phyloP scores from a whole-genome alignment of 768 basidiomycete genomes.

The Krasilnikovozyma curviuscula region DNA sequence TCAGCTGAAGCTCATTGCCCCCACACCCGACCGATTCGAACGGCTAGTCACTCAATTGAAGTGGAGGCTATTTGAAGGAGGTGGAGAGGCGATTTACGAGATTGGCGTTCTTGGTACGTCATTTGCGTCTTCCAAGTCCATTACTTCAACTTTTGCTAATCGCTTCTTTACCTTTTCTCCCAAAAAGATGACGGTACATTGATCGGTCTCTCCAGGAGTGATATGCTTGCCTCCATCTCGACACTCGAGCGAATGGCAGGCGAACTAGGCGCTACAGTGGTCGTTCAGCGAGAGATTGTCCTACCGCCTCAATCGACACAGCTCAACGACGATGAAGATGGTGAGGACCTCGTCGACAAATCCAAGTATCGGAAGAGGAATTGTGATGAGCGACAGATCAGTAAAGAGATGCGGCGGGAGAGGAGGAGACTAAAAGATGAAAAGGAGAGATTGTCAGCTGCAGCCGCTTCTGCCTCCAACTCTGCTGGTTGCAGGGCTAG shows the following conservation, averaged over 20 bases:
- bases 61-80: constrained; percentile 75
- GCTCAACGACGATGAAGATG: constrained; percentile 1
- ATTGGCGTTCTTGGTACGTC: constrained; percentile 37
- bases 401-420: no score
- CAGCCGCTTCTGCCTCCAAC: no score
- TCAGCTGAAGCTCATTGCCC: constrained; percentile 9
- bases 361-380: no score
- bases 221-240: constrained; percentile 62
- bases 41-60: constrained; percentile 80
- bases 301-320: not conserved
- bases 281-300: constrained; percentile 64
- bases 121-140: not conserved
- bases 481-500: no score
- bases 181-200: constrained; percentile 75
- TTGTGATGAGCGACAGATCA: no score
- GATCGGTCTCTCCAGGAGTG: constrained; percentile 48
- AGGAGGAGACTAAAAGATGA: no score
- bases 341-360: no score
- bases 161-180: not conserved
- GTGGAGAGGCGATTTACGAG: constrained; percentile 68
- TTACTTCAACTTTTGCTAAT: not conserved
- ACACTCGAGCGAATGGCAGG: constrained; percentile 87
- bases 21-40: constrained; percentile 26
- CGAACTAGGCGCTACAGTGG: constrained; percentile 78
- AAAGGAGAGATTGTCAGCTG: no score